Evolutionary conservation across 1,284 basidiomycete species (phyloP).

Genomic region (Heterobasidion annosum): DNA sequence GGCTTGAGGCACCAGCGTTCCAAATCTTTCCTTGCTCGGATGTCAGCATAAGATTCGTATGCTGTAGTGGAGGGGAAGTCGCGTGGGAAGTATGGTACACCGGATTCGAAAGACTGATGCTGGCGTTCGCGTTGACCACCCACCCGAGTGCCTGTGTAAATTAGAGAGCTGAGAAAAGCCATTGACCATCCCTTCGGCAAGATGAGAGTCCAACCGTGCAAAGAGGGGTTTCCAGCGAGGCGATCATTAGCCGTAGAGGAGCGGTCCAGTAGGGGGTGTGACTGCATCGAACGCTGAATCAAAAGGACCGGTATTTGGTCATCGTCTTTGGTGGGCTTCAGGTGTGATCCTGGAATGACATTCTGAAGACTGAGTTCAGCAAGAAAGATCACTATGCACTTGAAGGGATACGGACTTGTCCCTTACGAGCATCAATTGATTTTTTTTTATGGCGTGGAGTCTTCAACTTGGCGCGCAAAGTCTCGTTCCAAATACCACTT

Average conservation of each 20-base stretch:
- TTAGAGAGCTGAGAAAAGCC: conserved; percentile 77
- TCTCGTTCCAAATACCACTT: conserved; percentile 66
- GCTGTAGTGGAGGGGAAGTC: conserved; percentile 60
- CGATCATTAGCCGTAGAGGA: conserved; percentile 13
- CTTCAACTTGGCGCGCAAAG: conserved; percentile 37
- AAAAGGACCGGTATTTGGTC: conserved; percentile 76
- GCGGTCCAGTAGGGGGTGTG: conserved; percentile 24
- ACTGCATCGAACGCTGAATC: conserved; percentile 62
- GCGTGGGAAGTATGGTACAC: conserved; percentile 67
- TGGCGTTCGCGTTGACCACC: conserved; percentile 73
- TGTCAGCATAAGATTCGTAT: conserved; percentile 39
- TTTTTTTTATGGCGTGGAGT: conserved; percentile 74
- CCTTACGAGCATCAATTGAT: conserved; percentile 73
- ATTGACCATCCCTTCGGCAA: conserved; percentile 84
- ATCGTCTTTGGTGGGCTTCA: conserved; percentile 63
- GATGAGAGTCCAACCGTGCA: conserved; percentile 82
- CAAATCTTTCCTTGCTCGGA: conserved; percentile 41
- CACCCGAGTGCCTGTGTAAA: conserved; percentile 72
- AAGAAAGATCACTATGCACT: background rate
- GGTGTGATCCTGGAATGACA: conserved; percentile 65
- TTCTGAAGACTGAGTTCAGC: conserved; percentile 32
- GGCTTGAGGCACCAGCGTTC: conserved; percentile 74
- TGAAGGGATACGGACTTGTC: conserved; percentile 38
- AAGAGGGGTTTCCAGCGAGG: conserved; percentile 20
- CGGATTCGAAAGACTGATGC: conserved; percentile 75